phyloP scores from a whole-genome alignment of 1,139 yeast genomes.

The Sugiyamaella grinbergsii region DNA sequence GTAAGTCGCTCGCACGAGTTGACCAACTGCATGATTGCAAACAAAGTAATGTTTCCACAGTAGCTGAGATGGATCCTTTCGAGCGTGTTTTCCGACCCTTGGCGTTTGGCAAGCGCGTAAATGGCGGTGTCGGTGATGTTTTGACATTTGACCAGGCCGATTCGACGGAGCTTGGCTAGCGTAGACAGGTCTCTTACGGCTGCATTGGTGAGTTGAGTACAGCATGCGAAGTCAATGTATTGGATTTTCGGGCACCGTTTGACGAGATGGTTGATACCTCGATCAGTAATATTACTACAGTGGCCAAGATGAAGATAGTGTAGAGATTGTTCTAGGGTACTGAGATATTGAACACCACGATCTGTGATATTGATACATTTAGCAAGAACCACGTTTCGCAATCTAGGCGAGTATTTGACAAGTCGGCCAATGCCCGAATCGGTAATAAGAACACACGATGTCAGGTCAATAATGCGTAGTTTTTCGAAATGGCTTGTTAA shows the following conservation, averaged over 20 bases:
- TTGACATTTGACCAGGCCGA: slow-evolving; percentile 90
- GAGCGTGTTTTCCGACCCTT: slow-evolving; percentile 65
- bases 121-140: slow-evolving; percentile 88
- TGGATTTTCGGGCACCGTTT: slow-evolving; percentile 82
- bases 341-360: slow-evolving; percentile 69
- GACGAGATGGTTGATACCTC: slow-evolving; percentile 76
- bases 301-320: slow-evolving; percentile 95
- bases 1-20: slow-evolving; percentile 84
- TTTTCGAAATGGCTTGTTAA: slow-evolving; percentile 47
- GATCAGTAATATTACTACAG: slow-evolving; percentile 87
- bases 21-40: slow-evolving; percentile 53
- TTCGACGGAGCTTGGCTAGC: slow-evolving; percentile 80
- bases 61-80: slow-evolving; percentile 94
- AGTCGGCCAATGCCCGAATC: slow-evolving; percentile 76
- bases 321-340: slow-evolving; percentile 74
- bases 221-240: slow-evolving; percentile 93
- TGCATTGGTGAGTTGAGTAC: slow-evolving; percentile 84
- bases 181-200: slow-evolving; percentile 77
- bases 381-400: slow-evolving; percentile 84
- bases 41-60: slow-evolving; percentile 70
- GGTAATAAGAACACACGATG: slow-evolving; percentile 80
- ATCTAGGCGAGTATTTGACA: slow-evolving; percentile 75
- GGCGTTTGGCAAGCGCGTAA: slow-evolving; percentile 71
- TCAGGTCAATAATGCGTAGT: slow-evolving; percentile 78
- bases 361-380: slow-evolving; percentile 90